A percentile compares a stretch with the other conserved stretches of the same genome.
These are phyloP conservation scores for Coniochaeta sp. DNA, from an alignment of 2,329 filamentous ascomycete species.

Conservation along the genomic window DNA sequence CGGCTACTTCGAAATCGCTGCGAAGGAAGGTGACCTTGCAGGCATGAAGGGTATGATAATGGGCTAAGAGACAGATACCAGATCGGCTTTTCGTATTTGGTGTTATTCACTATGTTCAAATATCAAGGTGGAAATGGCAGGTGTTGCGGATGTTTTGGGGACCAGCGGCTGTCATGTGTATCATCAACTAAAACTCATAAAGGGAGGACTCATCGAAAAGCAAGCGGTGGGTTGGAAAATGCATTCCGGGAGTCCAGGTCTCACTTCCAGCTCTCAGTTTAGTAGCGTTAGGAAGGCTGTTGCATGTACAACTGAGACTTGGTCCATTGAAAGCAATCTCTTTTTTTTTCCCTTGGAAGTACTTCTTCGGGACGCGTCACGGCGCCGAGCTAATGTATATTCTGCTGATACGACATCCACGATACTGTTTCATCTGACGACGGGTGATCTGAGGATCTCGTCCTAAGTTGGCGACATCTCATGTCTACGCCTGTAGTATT, in stretches of 20 bases:
- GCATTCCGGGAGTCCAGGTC: conserved; percentile 11
- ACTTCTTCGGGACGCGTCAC: too few species aligned
- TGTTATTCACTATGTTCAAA: neutral
- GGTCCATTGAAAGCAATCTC: neutral
- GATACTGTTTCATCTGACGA: too few species aligned
- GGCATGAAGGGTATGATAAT: conserved; percentile 71
- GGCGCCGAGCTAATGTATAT: too few species aligned
- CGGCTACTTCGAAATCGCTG: conserved; percentile 98
- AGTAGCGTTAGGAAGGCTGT: conserved; percentile 2
- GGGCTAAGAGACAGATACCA: conserved; percentile 38
- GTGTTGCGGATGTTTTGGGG: conserved; percentile 8
- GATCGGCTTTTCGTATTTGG: conserved; percentile 1
- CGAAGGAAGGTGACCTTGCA: conserved; percentile 92
- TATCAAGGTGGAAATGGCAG: neutral
- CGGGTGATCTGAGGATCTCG: too few species aligned
- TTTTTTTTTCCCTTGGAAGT: too few species aligned
- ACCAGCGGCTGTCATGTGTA: conserved; percentile 12
- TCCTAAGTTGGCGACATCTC: neutral
- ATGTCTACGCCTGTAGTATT: neutral
- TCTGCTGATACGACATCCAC: too few species aligned
- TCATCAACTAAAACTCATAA: conserved; percentile 13
- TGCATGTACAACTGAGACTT: neutral
- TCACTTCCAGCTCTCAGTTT: conserved; percentile 9
- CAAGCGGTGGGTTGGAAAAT: conserved; percentile 7
- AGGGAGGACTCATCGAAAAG: conserved; percentile 15